A percentile compares a stretch with the other conserved stretches of the same genome.
phyloP scores from a whole-genome alignment of 1,284 basidiomycete species.

The Ustilago curta region DNA sequence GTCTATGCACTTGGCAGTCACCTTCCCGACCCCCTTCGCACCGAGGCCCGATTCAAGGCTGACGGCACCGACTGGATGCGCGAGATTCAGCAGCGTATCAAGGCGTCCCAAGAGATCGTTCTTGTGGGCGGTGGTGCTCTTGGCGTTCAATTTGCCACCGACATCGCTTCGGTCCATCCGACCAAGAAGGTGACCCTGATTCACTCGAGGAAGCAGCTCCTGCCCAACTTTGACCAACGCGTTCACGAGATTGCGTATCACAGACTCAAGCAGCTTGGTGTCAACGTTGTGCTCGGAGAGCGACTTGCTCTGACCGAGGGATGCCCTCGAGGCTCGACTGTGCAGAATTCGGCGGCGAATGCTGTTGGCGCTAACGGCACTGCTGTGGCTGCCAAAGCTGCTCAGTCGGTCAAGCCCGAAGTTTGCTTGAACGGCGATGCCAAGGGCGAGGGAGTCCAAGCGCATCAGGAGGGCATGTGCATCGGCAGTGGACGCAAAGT shows the following conservation, averaged over 20 bases:
- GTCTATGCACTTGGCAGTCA: conserved; percentile 68
- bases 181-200: conserved; percentile 65
- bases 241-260: conserved; percentile 62
- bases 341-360: conserved; percentile 33
- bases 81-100: conserved; percentile 56
- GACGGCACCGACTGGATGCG: conserved; percentile 64
- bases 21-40: conserved; percentile 66
- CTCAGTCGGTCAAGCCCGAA: conserved; percentile 18
- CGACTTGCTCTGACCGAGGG: conserved; percentile 64
- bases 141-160: conserved; percentile 65
- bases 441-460: conserved; percentile 53
- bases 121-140: conserved; percentile 68
- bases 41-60: conserved; percentile 60
- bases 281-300: conserved; percentile 66
- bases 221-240: conserved; percentile 66
- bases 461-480: conserved; percentile 54
- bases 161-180: conserved; percentile 61
- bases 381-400: conserved; percentile 10
- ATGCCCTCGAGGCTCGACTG: conserved; percentile 61
- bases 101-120: conserved; percentile 59
- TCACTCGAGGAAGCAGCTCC: conserved; percentile 64
- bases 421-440: conserved; percentile 49
- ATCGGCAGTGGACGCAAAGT: conserved; percentile 54
- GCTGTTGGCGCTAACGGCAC: conserved; percentile 13
- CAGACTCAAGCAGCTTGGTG: conserved; percentile 60